These are phyloP conservation scores for Tilletiaria anomala DNA, from an alignment of 1,284 basidiomycete species.

Conservation along the genomic window DNA sequence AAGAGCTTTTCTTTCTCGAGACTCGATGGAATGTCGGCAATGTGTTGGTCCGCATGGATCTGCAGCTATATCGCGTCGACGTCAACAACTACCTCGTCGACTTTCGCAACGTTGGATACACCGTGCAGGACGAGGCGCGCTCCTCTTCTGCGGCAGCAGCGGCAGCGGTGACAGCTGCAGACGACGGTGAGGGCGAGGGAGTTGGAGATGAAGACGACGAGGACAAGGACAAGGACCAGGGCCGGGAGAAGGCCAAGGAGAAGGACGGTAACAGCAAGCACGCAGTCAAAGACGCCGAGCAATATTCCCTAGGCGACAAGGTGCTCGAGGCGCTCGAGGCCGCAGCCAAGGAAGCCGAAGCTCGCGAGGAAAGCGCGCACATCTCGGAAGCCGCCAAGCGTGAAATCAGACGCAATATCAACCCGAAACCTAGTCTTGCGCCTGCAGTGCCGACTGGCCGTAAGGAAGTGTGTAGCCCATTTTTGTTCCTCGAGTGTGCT, in stretches of 20 bases:
- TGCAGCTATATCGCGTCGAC: slow-evolving; percentile 91
- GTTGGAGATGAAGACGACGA: neutral
- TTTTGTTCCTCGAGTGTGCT: slow-evolving; percentile 91
- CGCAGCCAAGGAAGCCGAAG: slow-evolving; percentile 3
- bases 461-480: slow-evolving; percentile 70
- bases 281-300: slow-evolving; percentile 9
- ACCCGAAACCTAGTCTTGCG: slow-evolving; percentile 16
- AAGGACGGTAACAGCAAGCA: slow-evolving; percentile 11
- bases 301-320: slow-evolving; percentile 3
- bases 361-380: slow-evolving; percentile 6
- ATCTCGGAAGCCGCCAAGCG: no score
- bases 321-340: slow-evolving; percentile 1
- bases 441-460: slow-evolving; percentile 46
- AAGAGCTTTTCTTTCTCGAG: slow-evolving; percentile 79
- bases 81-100: slow-evolving; percentile 92
- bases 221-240: slow-evolving; percentile 3
- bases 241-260: neutral
- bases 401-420: slow-evolving; percentile 9
- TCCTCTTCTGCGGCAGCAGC: no score
- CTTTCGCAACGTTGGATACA: slow-evolving; percentile 91
- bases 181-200: neutral
- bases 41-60: slow-evolving; percentile 59
- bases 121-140: slow-evolving; percentile 44
- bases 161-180: neutral
- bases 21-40: slow-evolving; percentile 67